These are phyloP conservation scores for Aureobasidium leucospermi DNA, from an alignment of 2,329 filamentous ascomycete genomes.

Conservation along the genomic window DNA sequence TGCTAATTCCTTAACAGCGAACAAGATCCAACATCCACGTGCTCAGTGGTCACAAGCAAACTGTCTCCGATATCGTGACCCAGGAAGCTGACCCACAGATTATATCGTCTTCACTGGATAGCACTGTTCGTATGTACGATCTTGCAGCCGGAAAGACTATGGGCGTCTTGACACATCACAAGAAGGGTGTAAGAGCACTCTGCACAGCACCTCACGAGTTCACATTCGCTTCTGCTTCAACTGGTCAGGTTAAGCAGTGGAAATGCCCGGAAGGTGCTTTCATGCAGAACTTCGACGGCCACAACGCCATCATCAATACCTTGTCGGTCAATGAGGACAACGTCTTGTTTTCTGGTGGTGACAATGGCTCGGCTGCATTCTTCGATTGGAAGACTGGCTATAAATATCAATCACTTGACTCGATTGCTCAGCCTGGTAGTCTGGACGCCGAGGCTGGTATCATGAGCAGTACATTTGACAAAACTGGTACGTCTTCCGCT, in stretches of 20 bases:
- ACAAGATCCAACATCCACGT: constrained; percentile 95
- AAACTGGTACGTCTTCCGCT: constrained; percentile 46
- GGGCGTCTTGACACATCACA: constrained; percentile 94
- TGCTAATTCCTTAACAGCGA: constrained; percentile 33
- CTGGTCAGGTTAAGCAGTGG: constrained; percentile 97
- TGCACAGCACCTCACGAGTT: constrained; percentile 86
- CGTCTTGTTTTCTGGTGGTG: constrained; percentile 86
- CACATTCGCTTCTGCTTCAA: constrained; percentile 89
- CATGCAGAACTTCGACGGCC: constrained; percentile 98
- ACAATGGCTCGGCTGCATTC: constrained; percentile 94
- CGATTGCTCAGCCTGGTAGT: constrained; percentile 86
- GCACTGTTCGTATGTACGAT: constrained; percentile 89
- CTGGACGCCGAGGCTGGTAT: constrained; percentile 90
- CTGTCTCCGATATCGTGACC: constrained; percentile 80
- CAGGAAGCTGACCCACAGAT: constrained; percentile 96
- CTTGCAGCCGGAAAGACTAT: constrained; percentile 93
- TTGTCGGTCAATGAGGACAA: constrained; percentile 90
- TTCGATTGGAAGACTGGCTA: constrained; percentile 99
- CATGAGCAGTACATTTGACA: constrained; percentile 90
- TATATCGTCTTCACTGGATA: constrained; percentile 86
- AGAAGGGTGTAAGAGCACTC: constrained; percentile 86
- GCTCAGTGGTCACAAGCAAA: constrained; percentile 80
- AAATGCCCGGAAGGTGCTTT: constrained; percentile 96
- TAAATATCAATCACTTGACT: constrained; percentile 82
- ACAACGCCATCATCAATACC: constrained; percentile 94